A percentile compares a stretch with the other conserved stretches of the same genome.
These are phyloP conservation scores for Rhodosporidiobolus odoratus DNA, from an alignment of 768 basidiomycete species.

Conservation along the genomic window DNA sequence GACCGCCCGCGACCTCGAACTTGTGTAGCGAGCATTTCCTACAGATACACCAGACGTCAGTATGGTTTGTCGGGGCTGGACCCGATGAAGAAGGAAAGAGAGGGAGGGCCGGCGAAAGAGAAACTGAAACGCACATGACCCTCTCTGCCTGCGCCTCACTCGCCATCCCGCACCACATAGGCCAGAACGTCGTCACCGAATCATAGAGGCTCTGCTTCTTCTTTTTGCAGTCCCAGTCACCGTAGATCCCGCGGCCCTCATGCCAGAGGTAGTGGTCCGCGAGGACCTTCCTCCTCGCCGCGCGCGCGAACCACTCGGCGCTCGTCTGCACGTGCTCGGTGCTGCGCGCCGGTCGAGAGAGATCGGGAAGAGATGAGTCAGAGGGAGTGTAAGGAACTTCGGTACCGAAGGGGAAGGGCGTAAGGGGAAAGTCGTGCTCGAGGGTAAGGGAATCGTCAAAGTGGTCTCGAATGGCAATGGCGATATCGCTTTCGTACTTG, in stretches of 20 bases:
- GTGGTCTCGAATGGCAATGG: conserved; percentile 91
- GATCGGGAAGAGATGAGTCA: conserved; percentile 54
- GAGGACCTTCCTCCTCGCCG: conserved; percentile 70
- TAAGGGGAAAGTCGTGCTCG: conserved; percentile 83
- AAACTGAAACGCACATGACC: conserved; percentile 66
- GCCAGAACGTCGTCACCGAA: conserved; percentile 93
- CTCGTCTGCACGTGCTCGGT: conserved; percentile 52
- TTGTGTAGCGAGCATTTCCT: conserved; percentile 83
- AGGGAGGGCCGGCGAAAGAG: not conserved
- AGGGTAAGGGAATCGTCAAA: conserved; percentile 88
- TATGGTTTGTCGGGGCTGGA: not conserved
- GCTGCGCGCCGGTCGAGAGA: conserved; percentile 8
- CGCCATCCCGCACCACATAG: conserved; percentile 94
- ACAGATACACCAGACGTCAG: conserved; percentile 26
- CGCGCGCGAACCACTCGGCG: conserved; percentile 88
- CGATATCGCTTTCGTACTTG: conserved; percentile 98
- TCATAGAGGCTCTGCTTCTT: conserved; percentile 91
- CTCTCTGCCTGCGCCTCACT: conserved; percentile 91
- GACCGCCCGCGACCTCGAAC: conserved; percentile 91
- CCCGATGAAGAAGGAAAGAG: not conserved
- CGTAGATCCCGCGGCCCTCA: conserved; percentile 86
- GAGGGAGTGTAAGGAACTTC: conserved; percentile 51
- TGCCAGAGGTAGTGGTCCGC: conserved; percentile 97
- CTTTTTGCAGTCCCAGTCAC: conserved; percentile 89
- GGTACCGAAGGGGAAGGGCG: conserved; percentile 79